Evolutionary conservation across 2,329 filamentous ascomycete species (phyloP), one percentile per base, ranked within the genome.

Genomic region (Colletotrichum magnum): DNA sequence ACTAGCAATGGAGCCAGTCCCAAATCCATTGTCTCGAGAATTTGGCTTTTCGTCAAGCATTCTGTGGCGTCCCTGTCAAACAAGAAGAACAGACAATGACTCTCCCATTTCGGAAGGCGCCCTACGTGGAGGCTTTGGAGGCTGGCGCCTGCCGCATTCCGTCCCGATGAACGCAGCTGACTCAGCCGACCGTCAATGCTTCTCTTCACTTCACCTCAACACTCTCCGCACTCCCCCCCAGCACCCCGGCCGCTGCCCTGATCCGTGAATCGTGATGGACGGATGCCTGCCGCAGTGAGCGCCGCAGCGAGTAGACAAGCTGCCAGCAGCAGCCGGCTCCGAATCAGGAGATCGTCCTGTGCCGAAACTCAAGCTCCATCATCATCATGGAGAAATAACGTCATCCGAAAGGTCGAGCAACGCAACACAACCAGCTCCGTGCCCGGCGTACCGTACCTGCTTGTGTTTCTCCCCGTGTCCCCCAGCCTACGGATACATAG

Each of bases 311-410:
- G 57, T 45, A 45, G 41, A 63, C 52, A 41, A 45, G 24, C 39
- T 32, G 48, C 16, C 28, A 58, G 16, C n/a, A 26, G 36, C 32
- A 36, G 16, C 47, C 26, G 15, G 32, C n/a, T 9, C n/a, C 15
- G 28, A 53, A 59, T 58, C 52, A 53, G 48, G 39, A 68, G 36
- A 64, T 53, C 26, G 36, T 32, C 53, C 52, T 63, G n/a, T 36
- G 52, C 52, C 52, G 52, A 68, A 64, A 53, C 64, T 47, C 36
- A 18, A 53, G n/a, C 47, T 36, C 58, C 39, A 39, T 48, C 59
- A 64, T 28, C 26, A 32, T 51, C 65, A 48, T 56, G 52, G 39
- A 41, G 59, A 68, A 64, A 64, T 53, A 58, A 68, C 59, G 65
- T 64, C 65, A 64, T 68, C 65, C 65, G 54, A 68, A 64, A 39